These are phyloP conservation scores for Pleurotus tuber-regium DNA, from an alignment of 768 basidiomycete genomes.

Conservation along the genomic window DNA sequence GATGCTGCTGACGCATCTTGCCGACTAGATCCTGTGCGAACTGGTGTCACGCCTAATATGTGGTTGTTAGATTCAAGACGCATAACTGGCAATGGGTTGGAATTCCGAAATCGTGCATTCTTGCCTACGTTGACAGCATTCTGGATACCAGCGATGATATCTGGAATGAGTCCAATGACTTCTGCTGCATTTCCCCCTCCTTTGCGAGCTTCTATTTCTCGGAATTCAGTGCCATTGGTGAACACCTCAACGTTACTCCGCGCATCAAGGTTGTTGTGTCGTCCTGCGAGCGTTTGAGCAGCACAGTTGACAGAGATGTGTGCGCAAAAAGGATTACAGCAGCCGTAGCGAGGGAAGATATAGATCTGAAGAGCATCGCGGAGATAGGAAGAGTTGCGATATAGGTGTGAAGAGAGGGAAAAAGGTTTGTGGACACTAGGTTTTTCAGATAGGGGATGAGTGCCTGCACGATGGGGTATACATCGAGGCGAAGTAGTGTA, in stretches of 20 bases:
- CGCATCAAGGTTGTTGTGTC: too few species aligned
- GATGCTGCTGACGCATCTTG: background rate
- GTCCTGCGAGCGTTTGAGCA: too few species aligned
- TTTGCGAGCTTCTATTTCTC: background rate
- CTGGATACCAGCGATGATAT: slow-evolving; percentile 2
- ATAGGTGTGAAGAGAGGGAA: too few species aligned
- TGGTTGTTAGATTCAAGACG: too few species aligned
- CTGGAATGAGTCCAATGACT: background rate
- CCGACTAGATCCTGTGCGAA: slow-evolving; percentile 4
- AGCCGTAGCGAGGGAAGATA: background rate
- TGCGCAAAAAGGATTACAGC: background rate
- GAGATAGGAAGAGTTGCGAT: background rate
- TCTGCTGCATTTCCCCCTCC: background rate
- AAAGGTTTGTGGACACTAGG: slow-evolving; percentile 3
- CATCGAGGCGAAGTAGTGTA: background rate
- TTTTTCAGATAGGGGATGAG: background rate
- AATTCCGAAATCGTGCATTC: background rate
- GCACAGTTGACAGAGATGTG: background rate
- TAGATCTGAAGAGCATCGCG: background rate
- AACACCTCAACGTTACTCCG: too few species aligned
- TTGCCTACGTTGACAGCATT: slow-evolving; percentile 3
- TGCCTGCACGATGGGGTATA: slow-evolving; percentile 2
- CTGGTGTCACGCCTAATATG: background rate
- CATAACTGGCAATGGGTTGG: too few species aligned
- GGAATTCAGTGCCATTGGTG: background rate